Conservation (phyloP, 768 basidiomycete species). For the Mycena galopus region DNA sequence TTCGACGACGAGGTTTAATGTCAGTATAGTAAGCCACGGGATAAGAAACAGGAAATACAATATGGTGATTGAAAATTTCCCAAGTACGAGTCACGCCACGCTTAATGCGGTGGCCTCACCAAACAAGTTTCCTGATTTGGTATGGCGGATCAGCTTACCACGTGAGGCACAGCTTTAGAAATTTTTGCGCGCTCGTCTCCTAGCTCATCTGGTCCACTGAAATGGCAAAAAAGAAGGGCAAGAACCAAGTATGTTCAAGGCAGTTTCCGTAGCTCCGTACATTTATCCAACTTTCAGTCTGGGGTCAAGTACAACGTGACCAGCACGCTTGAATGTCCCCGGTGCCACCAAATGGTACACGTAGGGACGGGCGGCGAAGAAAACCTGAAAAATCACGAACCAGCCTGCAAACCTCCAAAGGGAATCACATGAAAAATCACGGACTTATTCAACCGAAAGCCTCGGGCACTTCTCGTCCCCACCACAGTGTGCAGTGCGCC, state of each 20-base stretch:
- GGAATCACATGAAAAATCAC: neutral
- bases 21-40: no score
- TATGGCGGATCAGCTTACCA: neutral
- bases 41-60: no score
- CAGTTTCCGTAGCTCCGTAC: neutral
- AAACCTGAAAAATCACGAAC: neutral
- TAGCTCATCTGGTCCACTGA: neutral
- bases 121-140: neutral
- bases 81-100: no score
- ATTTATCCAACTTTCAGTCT: no score
- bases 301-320: neutral
- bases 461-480: neutral
- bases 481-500: slow-evolving; percentile 2
- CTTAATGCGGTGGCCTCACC: no score
- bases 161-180: neutral
- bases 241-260: neutral
- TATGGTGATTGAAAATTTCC: no score
- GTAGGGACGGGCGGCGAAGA: neutral
- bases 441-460: neutral
- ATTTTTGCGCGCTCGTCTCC: neutral
- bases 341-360: neutral
- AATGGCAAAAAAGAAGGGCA: neutral
- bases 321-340: neutral
- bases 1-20: no score
- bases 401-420: neutral